phyloP scores from a whole-genome alignment of 2,329 filamentous ascomycete species.

The Penicillium sp. region DNA sequence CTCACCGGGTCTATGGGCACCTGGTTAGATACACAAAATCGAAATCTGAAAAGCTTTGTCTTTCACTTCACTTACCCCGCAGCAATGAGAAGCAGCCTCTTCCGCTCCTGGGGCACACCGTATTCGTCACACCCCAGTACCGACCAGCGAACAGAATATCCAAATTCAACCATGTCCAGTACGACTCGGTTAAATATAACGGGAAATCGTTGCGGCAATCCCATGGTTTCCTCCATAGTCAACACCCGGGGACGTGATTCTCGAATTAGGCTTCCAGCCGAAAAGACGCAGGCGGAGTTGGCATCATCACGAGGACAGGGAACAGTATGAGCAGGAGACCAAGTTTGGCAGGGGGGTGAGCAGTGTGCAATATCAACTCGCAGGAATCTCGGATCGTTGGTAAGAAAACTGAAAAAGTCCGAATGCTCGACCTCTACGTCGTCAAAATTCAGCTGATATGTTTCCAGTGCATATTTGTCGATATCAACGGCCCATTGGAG shows the following conservation, averaged over 20 bases:
- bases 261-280: slow-evolving; percentile 53
- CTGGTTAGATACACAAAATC: background rate
- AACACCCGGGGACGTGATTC: slow-evolving; percentile 64
- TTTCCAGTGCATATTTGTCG: slow-evolving; percentile 54
- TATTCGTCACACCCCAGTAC: slow-evolving; percentile 53
- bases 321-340: slow-evolving; percentile 68
- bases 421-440: slow-evolving; percentile 33
- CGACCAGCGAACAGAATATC: slow-evolving; percentile 70
- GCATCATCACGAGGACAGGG: slow-evolving; percentile 58
- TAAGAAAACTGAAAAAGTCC: slow-evolving; percentile 48
- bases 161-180: slow-evolving; percentile 60
- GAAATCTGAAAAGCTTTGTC: background rate
- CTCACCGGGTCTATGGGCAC: slow-evolving; percentile 65
- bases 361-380: slow-evolving; percentile 69
- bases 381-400: slow-evolving; percentile 30
- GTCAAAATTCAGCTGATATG: slow-evolving; percentile 60
- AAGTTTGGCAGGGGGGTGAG: slow-evolving; percentile 75
- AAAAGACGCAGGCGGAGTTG: slow-evolving; percentile 60
- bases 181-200: slow-evolving; percentile 61
- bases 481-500: slow-evolving; percentile 65
- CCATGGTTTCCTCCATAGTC: slow-evolving; percentile 77
- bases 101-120: slow-evolving; percentile 50
- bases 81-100: slow-evolving; percentile 53
- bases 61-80: slow-evolving; percentile 45
- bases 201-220: slow-evolving; percentile 57